Evolutionary conservation across 495 filamentous ascomycete species (phyloP), one percentile per base, ranked within the genome.

Genomic region (Annulohypoxylon stygium): DNA sequence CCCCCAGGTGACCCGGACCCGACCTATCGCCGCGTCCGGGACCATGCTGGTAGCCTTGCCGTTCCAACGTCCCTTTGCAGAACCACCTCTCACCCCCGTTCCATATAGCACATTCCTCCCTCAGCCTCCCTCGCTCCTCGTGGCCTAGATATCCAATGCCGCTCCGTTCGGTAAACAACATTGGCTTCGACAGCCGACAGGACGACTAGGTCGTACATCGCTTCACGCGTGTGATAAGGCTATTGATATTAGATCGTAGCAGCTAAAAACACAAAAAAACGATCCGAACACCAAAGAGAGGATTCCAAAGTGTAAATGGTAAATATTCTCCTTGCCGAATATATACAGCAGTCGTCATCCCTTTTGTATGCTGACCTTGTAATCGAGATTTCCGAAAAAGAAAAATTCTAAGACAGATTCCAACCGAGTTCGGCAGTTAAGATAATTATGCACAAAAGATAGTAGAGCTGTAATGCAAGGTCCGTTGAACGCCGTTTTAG

Each of bases 381-480:
- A 69, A 67, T 64, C 45, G 61, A 63, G 37, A 63, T 67, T 59
- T 23, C 45, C 25, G 2, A 30, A 45, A 33, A 60, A 51, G 23
- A 65, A 50, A 50, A 45, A 51, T 41, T 61, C 61, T 65, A 64
- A 63, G 39, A 60, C 23, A 64, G 45, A 69, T 70, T 45, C 59
- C 34, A 51, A 47, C 16, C 12, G 61, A 61, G 53, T 30, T 70
- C 39, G 61, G 25, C 53, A 26, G 47, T 18, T 34, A 63, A 64
- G 59, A 41, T 59, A 72, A 72, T 65, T 66, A 72, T 71, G 69
- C 69, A 72, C 69, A 69, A 73, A 69, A 16, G 69, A 75, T 66
- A 66, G 65, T 63, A 69, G 61, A 66, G 36, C 14, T 72, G 36
- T 67, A 43, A 72, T 72, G 65, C 62, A 34, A 69, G 23, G 60